Evolutionary conservation across 2,329 filamentous ascomycete genomes (phyloP).

Genomic region (Xylariaceae sp.): DNA sequence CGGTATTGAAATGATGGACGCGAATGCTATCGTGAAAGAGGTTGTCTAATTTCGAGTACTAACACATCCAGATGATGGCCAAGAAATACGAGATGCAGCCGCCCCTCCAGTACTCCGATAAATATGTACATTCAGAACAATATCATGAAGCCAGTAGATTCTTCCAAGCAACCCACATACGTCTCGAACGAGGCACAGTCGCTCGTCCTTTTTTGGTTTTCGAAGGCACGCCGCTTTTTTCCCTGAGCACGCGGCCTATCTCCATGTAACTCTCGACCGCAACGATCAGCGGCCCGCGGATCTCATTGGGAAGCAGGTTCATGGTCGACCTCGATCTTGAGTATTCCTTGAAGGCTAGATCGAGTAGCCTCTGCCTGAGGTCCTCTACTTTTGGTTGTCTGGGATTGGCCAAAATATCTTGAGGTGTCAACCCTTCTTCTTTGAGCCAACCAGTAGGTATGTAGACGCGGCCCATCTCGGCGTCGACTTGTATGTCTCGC

Average conservation of each 20-base stretch:
- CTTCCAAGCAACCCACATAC: slow-evolving; percentile 34
- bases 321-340: slow-evolving; percentile 54
- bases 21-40: too few species aligned
- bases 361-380: slow-evolving; percentile 54
- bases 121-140: background rate
- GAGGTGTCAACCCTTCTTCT: slow-evolving; percentile 52
- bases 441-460: slow-evolving; percentile 63
- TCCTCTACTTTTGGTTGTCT: slow-evolving; percentile 44
- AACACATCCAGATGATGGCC: too few species aligned
- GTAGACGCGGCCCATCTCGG: slow-evolving; percentile 64
- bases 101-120: too few species aligned
- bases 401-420: slow-evolving; percentile 53
- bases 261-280: slow-evolving; percentile 76
- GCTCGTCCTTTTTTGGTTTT: slow-evolving; percentile 25
- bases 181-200: slow-evolving; percentile 29
- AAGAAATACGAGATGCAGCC: too few species aligned
- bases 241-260: slow-evolving; percentile 62
- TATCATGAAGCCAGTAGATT: slow-evolving; percentile 20
- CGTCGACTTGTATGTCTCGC: slow-evolving; percentile 68
- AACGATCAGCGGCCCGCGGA: slow-evolving; percentile 62
- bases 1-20: too few species aligned
- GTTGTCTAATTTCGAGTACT: too few species aligned
- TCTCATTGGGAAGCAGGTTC: slow-evolving; percentile 57
- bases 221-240: slow-evolving; percentile 26
- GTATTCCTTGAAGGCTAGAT: slow-evolving; percentile 61